phyloP scores from a whole-genome alignment of 2,329 filamentous ascomycete genomes.

The Torrubiella hemipterigena region DNA sequence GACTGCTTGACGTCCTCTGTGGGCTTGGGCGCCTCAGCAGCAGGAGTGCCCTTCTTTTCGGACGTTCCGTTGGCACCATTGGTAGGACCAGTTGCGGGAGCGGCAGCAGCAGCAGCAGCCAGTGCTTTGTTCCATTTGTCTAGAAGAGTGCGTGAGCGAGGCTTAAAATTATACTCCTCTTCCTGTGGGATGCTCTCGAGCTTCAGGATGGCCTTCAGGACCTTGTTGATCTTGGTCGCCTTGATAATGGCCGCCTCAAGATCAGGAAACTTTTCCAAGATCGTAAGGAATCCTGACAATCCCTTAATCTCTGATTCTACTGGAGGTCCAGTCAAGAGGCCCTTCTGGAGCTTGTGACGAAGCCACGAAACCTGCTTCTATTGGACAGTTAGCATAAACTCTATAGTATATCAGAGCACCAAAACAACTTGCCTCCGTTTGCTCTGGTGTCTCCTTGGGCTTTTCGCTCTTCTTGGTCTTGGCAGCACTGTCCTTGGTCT shows the following conservation, averaged over 20 bases:
- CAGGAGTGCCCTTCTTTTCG: constrained; percentile 27
- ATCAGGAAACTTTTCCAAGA: constrained; percentile 68
- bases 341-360: constrained; percentile 89
- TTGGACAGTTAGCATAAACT: constrained; percentile 18
- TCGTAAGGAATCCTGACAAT: constrained; percentile 66
- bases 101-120: constrained; percentile 37
- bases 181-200: constrained; percentile 76
- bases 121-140: constrained; percentile 81
- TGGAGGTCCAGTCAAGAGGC: constrained; percentile 76
- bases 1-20: constrained; percentile 9
- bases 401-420: too few species aligned
- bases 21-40: constrained; percentile 19
- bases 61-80: constrained; percentile 39
- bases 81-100: constrained; percentile 18
- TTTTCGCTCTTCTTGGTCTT: constrained; percentile 42
- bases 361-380: constrained; percentile 80
- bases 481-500: constrained; percentile 29
- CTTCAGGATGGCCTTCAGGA: constrained; percentile 88
- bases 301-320: constrained; percentile 72
- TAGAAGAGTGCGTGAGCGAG: constrained; percentile 67
- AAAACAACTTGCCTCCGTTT: too few species aligned
- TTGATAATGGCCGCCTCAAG: constrained; percentile 84
- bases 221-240: constrained; percentile 95
- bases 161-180: constrained; percentile 80
- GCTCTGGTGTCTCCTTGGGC: constrained; percentile 45